Conservation (phyloP, 2,329 filamentous ascomycete species). For the Sclerotinia subarctica region DNA sequence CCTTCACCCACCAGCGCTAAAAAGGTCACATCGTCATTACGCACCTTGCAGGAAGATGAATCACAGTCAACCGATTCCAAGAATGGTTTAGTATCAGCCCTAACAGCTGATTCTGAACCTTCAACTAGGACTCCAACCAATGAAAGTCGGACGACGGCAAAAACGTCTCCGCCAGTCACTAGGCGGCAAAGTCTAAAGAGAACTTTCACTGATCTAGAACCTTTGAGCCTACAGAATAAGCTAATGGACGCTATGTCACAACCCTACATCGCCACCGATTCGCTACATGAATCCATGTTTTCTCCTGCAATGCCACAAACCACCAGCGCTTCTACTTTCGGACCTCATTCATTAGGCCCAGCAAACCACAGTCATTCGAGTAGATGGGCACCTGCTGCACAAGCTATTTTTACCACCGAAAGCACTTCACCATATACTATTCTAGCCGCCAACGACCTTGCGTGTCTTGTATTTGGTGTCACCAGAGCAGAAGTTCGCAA, state of each 20-base stretch:
- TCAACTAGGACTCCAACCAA: conserved; percentile 55
- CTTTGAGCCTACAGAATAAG: conserved; percentile 73
- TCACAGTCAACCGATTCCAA: conserved; percentile 26
- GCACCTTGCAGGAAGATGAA: conserved; percentile 23
- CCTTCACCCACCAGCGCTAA: conserved; percentile 30
- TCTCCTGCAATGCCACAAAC: conserved; percentile 47
- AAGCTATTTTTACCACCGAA: conserved; percentile 98
- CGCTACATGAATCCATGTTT: conserved; percentile 32
- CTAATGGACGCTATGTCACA: conserved; percentile 82
- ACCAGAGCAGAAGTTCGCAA: conserved; percentile 93
- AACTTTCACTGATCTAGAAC: conserved; percentile 80
- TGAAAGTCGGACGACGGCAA: conserved; percentile 52
- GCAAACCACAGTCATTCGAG: conserved; percentile 83
- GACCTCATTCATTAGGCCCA: conserved; percentile 45
- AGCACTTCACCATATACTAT: conserved; percentile 90
- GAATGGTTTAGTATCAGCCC: conserved; percentile 28
- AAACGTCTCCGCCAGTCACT: conserved; percentile 54
- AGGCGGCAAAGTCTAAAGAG: conserved; percentile 72
- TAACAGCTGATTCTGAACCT: conserved; percentile 43
- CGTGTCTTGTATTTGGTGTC: conserved; percentile 97
- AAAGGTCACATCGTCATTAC: conserved; percentile 22
- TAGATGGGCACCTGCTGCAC: conserved; percentile 84
- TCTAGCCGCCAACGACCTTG: conserved; percentile 90
- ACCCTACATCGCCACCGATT: conserved; percentile 51
- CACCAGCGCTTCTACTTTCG: conserved; percentile 37